Conservation (phyloP, 129 eudicot species). For the Pittosporum tobira region DNA sequence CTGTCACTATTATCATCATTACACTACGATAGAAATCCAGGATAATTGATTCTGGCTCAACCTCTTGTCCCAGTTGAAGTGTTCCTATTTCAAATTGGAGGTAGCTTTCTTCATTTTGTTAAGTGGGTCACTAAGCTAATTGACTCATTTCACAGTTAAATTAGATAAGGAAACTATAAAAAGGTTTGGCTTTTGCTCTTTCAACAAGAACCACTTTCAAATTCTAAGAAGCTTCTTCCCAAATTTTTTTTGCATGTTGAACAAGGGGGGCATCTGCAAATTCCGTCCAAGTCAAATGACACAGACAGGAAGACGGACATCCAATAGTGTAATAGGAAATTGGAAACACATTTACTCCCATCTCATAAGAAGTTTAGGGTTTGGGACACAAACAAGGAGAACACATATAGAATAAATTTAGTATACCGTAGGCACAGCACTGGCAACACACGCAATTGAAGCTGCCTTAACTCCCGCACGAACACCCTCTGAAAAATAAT, state of each 20-base stretch:
- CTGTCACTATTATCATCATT: background rate
- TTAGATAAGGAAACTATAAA: too few relatives aligned
- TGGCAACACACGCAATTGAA: conserved; percentile 58
- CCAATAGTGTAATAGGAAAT: background rate
- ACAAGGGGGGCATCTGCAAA: background rate
- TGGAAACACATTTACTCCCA: background rate
- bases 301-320: background rate
- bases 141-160: too few relatives aligned
- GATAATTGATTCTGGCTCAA: background rate
- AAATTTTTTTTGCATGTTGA: too few relatives aligned
- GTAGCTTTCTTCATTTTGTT: too few relatives aligned
- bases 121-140: too few relatives aligned
- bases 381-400: background rate
- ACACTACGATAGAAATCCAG: background rate
- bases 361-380: background rate
- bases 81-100: background rate
- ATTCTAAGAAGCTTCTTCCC: too few relatives aligned
- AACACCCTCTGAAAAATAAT: conserved; percentile 60
- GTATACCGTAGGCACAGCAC: conserved; percentile 70
- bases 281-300: background rate
- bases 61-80: background rate
- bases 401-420: background rate
- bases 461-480: conserved; percentile 83
- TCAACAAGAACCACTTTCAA: too few relatives aligned
- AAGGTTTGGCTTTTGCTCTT: too few relatives aligned